Conservation (phyloP, 177 flowering plant species). For the Vitis hybrid region DNA sequence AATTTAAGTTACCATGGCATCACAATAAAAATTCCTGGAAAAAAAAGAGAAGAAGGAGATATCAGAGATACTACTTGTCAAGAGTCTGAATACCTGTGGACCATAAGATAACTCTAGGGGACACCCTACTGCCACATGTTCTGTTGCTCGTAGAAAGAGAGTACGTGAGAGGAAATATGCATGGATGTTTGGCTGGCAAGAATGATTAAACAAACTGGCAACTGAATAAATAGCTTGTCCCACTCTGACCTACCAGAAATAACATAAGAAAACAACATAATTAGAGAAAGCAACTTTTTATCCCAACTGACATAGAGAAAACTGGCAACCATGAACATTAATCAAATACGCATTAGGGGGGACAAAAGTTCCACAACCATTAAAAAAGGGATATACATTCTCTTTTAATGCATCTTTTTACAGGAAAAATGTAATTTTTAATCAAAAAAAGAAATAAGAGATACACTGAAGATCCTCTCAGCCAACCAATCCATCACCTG, state of each 20-base stretch:
- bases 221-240: slow-evolving; percentile 80
- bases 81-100: slow-evolving; percentile 60
- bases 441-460: too few species aligned
- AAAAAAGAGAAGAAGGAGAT: background rate
- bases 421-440: too few species aligned
- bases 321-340: background rate
- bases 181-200: slow-evolving; percentile 86
- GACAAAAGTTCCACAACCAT: too few species aligned
- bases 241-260: slow-evolving; percentile 54
- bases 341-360: too few species aligned
- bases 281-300: background rate
- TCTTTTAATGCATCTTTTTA: too few species aligned
- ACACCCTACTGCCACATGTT: slow-evolving; percentile 47
- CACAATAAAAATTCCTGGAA: background rate
- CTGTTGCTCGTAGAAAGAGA: slow-evolving; percentile 67
- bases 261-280: background rate
- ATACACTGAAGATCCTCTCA: too few species aligned
- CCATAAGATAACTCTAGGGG: slow-evolving; percentile 90
- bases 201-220: slow-evolving; percentile 91
- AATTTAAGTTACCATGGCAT: background rate
- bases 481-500: too few species aligned
- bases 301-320: background rate
- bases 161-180: slow-evolving; percentile 80
- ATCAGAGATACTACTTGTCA: background rate
- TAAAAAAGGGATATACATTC: too few species aligned